Evolutionary conservation across 306 rosid species (phyloP).

Genomic region (Medicago lupulina): DNA sequence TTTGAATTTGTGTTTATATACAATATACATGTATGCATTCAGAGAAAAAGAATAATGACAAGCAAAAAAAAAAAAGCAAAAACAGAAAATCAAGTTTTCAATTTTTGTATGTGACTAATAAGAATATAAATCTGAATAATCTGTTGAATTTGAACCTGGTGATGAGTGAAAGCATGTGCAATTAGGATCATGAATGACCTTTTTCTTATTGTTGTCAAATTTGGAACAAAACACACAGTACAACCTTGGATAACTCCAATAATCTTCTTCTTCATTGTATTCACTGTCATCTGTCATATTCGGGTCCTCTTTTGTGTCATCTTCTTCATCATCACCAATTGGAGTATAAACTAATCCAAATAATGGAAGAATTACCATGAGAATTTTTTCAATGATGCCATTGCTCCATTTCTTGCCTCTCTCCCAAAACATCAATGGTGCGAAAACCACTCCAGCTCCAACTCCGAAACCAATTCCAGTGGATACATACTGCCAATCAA

Average conservation of each 20-base stretch:
- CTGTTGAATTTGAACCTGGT: constrained; percentile 52
- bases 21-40: constrained; percentile 41
- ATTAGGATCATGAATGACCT: constrained; percentile 66
- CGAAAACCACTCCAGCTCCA: constrained; percentile 74
- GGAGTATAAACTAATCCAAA: constrained; percentile 61
- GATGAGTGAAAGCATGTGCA: constrained; percentile 71
- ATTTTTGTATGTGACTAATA: constrained; percentile 39
- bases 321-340: constrained; percentile 44
- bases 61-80: background rate
- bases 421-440: constrained; percentile 65
- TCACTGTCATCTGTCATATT: constrained; percentile 39
- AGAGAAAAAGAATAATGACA: constrained; percentile 21
- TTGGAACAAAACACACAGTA: constrained; percentile 90
- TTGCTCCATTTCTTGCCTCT: constrained; percentile 75
- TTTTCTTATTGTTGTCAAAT: constrained; percentile 56
- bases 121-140: constrained; percentile 55
- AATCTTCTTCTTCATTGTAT: constrained; percentile 45
- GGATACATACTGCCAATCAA: constrained; percentile 72
- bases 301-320: constrained; percentile 39
- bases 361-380: constrained; percentile 62
- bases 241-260: constrained; percentile 42
- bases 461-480: constrained; percentile 83
- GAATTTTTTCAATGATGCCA: constrained; percentile 54
- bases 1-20: constrained; percentile 37
- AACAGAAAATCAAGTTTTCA: constrained; percentile 15